Percentiles rank a stretch among this genome's conserved stretches.
These are phyloP conservation scores for Hypericum perforatum DNA, from an alignment of 345 rosid species.

Conservation along the genomic window DNA sequence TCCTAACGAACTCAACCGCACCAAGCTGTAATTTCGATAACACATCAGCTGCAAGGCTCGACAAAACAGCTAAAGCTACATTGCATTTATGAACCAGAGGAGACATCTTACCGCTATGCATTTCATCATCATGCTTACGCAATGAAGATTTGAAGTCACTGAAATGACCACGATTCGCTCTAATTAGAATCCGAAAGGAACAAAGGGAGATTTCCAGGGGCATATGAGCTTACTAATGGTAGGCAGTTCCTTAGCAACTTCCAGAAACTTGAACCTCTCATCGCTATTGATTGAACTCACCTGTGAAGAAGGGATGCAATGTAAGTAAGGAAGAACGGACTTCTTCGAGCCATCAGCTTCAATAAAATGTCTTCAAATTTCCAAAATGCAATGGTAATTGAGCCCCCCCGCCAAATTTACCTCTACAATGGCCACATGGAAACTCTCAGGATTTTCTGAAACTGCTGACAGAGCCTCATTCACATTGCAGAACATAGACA, in stretches of 20 bases:
- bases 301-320: conserved; percentile 17
- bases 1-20: conserved; percentile 87
- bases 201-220: too few species aligned
- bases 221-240: conserved; percentile 57
- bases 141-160: conserved; percentile 74
- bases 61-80: not conserved
- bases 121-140: conserved; percentile 82
- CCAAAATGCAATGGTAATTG: not conserved
- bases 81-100: not conserved
- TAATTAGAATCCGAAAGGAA: too few species aligned
- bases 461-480: conserved; percentile 63
- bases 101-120: conserved; percentile 72
- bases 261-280: conserved; percentile 68
- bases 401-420: conserved; percentile 18
- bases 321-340: too few species aligned
- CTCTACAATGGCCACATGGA: conserved; percentile 86
- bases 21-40: conserved; percentile 55
- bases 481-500: conserved; percentile 61
- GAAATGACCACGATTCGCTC: conserved; percentile 12
- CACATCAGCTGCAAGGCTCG: too few species aligned
- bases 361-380: too few species aligned
- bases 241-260: conserved; percentile 69
- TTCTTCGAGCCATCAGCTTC: too few species aligned
- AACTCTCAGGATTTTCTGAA: conserved; percentile 47
- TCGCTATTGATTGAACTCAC: conserved; percentile 33